Conservation (phyloP, 257 asterid species). For the Ilex aquifolium region DNA sequence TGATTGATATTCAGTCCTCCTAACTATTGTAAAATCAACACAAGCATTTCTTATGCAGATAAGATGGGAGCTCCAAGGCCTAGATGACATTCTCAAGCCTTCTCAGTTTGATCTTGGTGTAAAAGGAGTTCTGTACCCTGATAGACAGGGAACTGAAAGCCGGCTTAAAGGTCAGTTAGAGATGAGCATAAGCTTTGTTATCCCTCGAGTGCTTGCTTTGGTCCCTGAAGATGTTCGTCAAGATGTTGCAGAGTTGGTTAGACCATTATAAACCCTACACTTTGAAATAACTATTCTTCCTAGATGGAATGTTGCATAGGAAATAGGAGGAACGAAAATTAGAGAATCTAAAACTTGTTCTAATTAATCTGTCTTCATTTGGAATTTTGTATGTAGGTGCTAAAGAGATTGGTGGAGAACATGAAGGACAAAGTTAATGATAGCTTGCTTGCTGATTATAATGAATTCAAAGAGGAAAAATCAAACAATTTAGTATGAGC, state of each 20-base stretch:
- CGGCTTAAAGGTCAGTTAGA: conserved; percentile 69
- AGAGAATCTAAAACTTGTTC: background rate
- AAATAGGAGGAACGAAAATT: background rate
- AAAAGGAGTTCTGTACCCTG: conserved; percentile 73
- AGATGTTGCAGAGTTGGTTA: conserved; percentile 86
- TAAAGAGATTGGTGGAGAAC: conserved; percentile 64
- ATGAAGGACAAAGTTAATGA: conserved; percentile 80
- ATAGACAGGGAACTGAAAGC: conserved; percentile 54
- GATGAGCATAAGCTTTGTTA: conserved; percentile 75
- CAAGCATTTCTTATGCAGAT: conserved; percentile 33
- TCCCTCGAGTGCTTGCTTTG: conserved; percentile 66
- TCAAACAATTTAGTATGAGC: conserved; percentile 38
- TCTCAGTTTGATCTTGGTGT: conserved; percentile 71
- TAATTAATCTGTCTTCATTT: background rate
- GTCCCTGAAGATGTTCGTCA: conserved; percentile 75
- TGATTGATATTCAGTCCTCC: background rate
- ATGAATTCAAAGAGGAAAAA: conserved; percentile 61
- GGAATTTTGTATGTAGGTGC: conserved; percentile 40
- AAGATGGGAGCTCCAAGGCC: conserved; percentile 90
- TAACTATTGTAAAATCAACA: background rate
- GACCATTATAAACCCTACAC: conserved; percentile 12
- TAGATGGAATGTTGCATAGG: background rate
- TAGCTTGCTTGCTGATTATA: conserved; percentile 78
- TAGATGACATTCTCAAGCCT: conserved; percentile 76
- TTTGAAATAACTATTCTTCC: background rate